Conservation (phyloP, 208 protist genomes). For the Kentomonas sorsogonicus region DNA sequence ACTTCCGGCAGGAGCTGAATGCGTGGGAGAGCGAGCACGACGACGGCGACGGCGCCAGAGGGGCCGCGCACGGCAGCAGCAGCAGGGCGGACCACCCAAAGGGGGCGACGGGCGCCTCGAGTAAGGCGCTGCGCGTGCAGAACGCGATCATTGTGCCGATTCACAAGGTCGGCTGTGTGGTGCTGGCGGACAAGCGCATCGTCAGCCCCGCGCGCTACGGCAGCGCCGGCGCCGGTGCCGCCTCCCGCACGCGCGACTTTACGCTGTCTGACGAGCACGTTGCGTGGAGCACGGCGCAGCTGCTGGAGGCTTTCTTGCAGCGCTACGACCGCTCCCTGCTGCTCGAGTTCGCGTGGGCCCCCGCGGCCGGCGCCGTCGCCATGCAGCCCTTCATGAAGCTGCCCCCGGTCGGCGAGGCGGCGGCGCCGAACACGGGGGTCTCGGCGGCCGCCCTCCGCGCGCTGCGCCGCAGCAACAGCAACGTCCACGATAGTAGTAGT, state of each 20-base stretch:
- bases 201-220: not conserved
- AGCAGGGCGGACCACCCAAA: not conserved
- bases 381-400: not conserved
- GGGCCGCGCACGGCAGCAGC: not conserved
- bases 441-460: not conserved
- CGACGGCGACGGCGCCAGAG: not conserved
- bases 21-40: too few species aligned
- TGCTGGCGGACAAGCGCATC: slow-evolving; percentile 54
- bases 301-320: slow-evolving; percentile 50
- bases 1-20: too few species aligned
- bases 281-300: slow-evolving; percentile 45
- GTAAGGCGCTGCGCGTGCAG: slow-evolving; percentile 5
- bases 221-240: too few species aligned
- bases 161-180: slow-evolving; percentile 22
- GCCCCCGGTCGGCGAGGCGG: not conserved
- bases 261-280: slow-evolving; percentile 62
- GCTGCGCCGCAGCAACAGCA: not conserved
- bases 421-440: not conserved
- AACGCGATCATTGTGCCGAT: slow-evolving; percentile 12
- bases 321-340: slow-evolving; percentile 54
- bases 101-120: not conserved
- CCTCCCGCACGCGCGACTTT: slow-evolving; percentile 35
- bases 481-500: not conserved
- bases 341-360: slow-evolving; percentile 26
- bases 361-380: slow-evolving; percentile 5